These are phyloP conservation scores for Lithospermum erythrorhizon DNA, from an alignment of 257 asterid genomes.

Conservation along the genomic window DNA sequence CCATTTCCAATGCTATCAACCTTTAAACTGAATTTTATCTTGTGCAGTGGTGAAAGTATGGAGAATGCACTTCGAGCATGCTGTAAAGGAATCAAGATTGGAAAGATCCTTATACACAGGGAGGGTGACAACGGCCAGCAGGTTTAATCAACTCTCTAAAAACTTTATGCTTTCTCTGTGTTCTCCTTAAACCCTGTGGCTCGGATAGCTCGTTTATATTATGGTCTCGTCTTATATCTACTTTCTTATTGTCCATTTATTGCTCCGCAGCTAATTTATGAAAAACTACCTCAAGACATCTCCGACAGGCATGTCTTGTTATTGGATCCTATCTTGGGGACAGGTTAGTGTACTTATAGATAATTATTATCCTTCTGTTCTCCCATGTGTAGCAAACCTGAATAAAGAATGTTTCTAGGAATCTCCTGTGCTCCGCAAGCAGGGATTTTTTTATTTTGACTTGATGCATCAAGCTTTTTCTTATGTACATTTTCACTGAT, in stretches of 20 bases:
- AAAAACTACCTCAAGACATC: conserved; percentile 83
- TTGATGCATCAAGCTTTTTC: too few species aligned
- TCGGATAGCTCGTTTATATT: not conserved
- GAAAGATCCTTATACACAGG: conserved; percentile 91
- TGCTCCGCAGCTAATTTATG: conserved; percentile 70
- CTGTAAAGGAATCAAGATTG: conserved; percentile 95
- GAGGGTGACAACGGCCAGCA: conserved; percentile 97
- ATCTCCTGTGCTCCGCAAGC: too few species aligned
- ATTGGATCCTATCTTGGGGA: conserved; percentile 91
- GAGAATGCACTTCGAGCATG: conserved; percentile 95
- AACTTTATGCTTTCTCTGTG: not conserved
- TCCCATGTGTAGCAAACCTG: too few species aligned
- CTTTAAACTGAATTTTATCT: conserved; percentile 5
- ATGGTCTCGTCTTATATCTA: not conserved
- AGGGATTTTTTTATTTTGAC: too few species aligned
- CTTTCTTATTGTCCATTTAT: not conserved
- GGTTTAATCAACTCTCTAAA: conserved; percentile 21
- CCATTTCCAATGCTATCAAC: not conserved
- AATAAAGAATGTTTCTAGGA: too few species aligned
- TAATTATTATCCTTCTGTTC: too few species aligned
- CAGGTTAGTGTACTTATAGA: conserved; percentile 45
- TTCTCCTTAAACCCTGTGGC: not conserved
- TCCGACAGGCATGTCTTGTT: conserved; percentile 85
- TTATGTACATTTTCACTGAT: not conserved
- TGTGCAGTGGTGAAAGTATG: conserved; percentile 74